phyloP scores from a whole-genome alignment of 148 eudicot genomes.

The Camellia lanceoleosa region DNA sequence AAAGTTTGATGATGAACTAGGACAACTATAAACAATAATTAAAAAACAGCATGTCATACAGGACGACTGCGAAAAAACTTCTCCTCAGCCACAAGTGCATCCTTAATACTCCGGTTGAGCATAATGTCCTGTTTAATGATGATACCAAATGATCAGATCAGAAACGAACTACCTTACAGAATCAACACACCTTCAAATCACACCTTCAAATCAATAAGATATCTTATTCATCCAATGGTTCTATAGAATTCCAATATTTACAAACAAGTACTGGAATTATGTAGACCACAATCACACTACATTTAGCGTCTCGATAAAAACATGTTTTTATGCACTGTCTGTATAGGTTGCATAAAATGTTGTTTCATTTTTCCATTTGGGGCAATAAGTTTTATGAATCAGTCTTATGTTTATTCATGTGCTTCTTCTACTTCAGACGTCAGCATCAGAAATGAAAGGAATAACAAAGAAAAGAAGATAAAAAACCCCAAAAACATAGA shows the following conservation, averaged over 20 bases:
- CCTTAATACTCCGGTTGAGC: conserved; percentile 74
- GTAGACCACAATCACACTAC: not conserved
- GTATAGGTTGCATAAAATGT: too few species aligned
- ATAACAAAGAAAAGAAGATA: not conserved
- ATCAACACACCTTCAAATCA: not conserved
- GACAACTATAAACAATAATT: not conserved
- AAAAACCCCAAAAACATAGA: not conserved
- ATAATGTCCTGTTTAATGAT: conserved; percentile 66
- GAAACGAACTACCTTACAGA: conserved; percentile 7
- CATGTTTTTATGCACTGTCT: not conserved
- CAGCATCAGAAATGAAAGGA: not conserved
- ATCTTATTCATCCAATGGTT: not conserved
- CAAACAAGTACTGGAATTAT: not conserved
- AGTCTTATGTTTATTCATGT: not conserved
- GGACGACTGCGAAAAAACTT: conserved; percentile 93
- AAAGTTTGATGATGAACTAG: not conserved
- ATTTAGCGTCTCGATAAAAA: not conserved
- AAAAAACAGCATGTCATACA: conserved; percentile 35
- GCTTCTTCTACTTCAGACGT: not conserved
- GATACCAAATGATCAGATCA: conserved; percentile 11
- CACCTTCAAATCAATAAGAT: not conserved
- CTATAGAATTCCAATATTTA: not conserved
- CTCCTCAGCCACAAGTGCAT: conserved; percentile 94
- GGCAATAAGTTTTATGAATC: not conserved
- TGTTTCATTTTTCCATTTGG: too few species aligned